Base-by-base conservation (phyloP, 2,329 filamentous ascomycete genomes). In the Claviceps arundinis region DNA sequence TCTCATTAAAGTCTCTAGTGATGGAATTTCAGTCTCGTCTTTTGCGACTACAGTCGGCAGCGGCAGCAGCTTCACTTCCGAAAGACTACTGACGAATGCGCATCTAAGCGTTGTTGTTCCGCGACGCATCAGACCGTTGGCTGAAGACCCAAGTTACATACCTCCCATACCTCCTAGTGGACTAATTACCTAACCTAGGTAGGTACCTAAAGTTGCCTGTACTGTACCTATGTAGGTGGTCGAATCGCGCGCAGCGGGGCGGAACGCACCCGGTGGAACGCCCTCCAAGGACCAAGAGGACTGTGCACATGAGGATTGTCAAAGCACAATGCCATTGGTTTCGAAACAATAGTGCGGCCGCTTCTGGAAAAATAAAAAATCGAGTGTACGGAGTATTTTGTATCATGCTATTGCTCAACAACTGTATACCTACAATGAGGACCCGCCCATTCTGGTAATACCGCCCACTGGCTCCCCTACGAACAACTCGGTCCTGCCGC, bases 1-100 rank as follows among this genome's bases (percentile, higher is more conserved):
- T 5, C 43, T 34, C 16, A n/a, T 53, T 16, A n/a, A 37, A 6
- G 37, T 50, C n/a, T 47, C 43, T 17, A 37, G 16, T 16, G 3
- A 38, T 8, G 52, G 52, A 8, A 30, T 50, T 19, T 19, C 37
- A 17, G 52, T 50, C 22, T 47, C 37, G 52, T 37, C 47, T 16
- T 53, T 42, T 30, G 22, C 37, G 13, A 38, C 34, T 16, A 40
- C 51, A 42, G 34, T 16, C 37, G 22, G 24, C 34, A 47, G 38
- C 5, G 14, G 16, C 14, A 42, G 11, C n/a, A 42, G 11, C n/a
- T 13, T 42, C n/a, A 17, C 40, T 9, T 42, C 7, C n/a, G n/a
- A 19, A 19, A 19, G n/a, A 42, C n/a, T 42, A 13, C 8, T 42
- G 3, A 9, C n/a, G 17, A 17, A 42, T 17, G n/a, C 40, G 11